A percentile compares a stretch with the other conserved stretches of the same genome.
phyloP scores from a whole-genome alignment of 1,284 basidiomycete genomes.

The Heterobasidion parviporum region DNA sequence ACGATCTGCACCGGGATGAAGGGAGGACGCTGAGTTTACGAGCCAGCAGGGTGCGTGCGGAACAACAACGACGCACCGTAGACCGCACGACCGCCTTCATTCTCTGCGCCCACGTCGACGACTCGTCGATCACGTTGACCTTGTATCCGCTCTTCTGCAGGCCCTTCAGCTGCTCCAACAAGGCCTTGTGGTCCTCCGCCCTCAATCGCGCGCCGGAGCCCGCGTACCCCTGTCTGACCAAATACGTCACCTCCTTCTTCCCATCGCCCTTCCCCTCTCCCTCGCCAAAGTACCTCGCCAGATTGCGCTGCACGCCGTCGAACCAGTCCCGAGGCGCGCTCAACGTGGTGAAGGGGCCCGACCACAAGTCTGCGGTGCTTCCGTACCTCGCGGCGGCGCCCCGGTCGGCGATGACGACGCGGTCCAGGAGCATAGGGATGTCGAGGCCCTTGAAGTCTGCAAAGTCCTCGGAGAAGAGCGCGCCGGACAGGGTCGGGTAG shows the following conservation, averaged over 20 bases:
- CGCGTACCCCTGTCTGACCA: conserved; percentile 49
- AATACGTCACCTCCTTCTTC: conserved; percentile 55
- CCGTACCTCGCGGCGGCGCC: conserved; percentile 50
- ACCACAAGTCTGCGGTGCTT: conserved; percentile 27
- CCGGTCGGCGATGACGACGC: conserved; percentile 70
- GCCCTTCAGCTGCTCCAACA: conserved; percentile 41
- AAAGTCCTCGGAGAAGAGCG: conserved; percentile 71
- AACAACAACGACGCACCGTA: conserved; percentile 41
- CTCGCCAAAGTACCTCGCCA: conserved; percentile 18
- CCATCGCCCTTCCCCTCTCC: conserved; percentile 15
- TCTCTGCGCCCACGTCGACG: conserved; percentile 44
- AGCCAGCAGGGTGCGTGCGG: background rate
- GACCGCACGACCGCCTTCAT: conserved; percentile 67
- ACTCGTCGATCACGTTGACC: conserved; percentile 58
- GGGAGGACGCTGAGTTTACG: background rate
- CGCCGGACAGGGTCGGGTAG: conserved; percentile 55
- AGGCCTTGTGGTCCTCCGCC: conserved; percentile 39
- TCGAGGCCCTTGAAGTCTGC: conserved; percentile 60
- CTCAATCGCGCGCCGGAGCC: conserved; percentile 30
- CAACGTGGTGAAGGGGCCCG: conserved; percentile 53
- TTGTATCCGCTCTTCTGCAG: conserved; percentile 54
- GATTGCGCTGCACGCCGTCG: conserved; percentile 44
- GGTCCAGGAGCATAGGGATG: conserved; percentile 66
- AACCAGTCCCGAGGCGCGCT: conserved; percentile 58
- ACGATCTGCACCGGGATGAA: conserved; percentile 40